Evolutionary conservation across 106 monocot species (phyloP).

Genomic region (Dioscorea alata): DNA sequence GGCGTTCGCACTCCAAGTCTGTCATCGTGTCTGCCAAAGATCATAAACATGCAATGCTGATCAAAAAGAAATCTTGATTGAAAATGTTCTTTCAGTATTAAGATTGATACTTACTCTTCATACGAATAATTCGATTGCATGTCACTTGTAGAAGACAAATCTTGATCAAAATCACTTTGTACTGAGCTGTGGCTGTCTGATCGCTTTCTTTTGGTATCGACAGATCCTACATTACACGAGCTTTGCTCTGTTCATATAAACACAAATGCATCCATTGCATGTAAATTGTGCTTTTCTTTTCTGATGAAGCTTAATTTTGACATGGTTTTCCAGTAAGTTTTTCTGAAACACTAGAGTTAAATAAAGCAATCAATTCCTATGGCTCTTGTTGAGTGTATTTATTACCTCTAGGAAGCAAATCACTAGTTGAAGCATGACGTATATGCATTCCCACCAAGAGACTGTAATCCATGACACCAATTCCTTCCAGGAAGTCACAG

Average conservation of each 20-base stretch:
- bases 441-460: conserved; percentile 25
- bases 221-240: not conserved
- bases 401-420: conserved; percentile 3
- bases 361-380: no score
- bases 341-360: no score
- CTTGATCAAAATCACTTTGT: not conserved
- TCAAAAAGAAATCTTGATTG: no score
- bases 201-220: not conserved
- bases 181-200: not conserved
- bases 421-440: not conserved
- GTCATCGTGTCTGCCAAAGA: not conserved
- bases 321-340: no score
- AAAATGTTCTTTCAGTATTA: no score
- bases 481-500: conserved; percentile 28
- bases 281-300: not conserved
- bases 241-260: not conserved
- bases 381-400: not conserved
- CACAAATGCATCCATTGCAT: not conserved
- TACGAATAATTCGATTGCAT: not conserved
- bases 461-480: conserved; percentile 19
- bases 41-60: not conserved
- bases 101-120: conserved; percentile 1
- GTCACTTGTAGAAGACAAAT: not conserved
- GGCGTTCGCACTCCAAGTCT: conserved; percentile 1
- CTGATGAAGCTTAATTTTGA: not conserved